A percentile compares a stretch with the other conserved stretches of the same genome.
phyloP scores from a whole-genome alignment of 2,329 filamentous ascomycete genomes.

The Fusarium fracticaudum region DNA sequence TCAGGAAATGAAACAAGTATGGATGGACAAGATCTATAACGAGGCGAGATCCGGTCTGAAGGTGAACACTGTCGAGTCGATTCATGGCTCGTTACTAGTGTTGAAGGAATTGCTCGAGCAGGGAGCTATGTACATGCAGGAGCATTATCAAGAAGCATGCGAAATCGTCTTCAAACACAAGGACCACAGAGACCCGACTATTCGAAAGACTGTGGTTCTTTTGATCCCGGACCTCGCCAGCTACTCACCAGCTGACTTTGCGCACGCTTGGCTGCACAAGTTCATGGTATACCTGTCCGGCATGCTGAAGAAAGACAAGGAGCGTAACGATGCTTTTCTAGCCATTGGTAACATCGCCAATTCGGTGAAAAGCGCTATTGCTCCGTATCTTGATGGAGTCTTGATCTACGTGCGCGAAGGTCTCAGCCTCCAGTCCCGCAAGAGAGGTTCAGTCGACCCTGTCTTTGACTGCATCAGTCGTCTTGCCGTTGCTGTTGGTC shows the following conservation, averaged over 20 bases:
- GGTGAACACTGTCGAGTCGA: constrained; percentile 82
- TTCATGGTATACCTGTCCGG: constrained; percentile 97
- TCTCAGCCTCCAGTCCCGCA: constrained; percentile 79
- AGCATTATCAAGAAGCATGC: constrained; percentile 89
- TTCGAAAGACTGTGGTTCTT: constrained; percentile 87
- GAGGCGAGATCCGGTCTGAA: constrained; percentile 84
- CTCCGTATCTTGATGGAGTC: constrained; percentile 93
- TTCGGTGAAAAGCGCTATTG: constrained; percentile 93
- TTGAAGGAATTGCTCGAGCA: constrained; percentile 93
- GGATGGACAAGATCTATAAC: constrained; percentile 91
- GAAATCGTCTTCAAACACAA: constrained; percentile 93
- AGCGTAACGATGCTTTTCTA: constrained; percentile 92
- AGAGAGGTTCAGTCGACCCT: constrained; percentile 73
- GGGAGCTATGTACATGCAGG: constrained; percentile 99
- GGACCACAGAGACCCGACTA: constrained; percentile 88
- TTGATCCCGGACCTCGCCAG: constrained; percentile 93
- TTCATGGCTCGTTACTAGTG: constrained; percentile 93
- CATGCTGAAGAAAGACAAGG: constrained; percentile 94
- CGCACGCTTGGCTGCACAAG: constrained; percentile 85
- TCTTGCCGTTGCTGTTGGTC: constrained; percentile 91
- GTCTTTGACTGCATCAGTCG: constrained; percentile 99
- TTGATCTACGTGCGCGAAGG: constrained; percentile 93
- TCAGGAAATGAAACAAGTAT: constrained; percentile 83
- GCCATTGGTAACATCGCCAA: constrained; percentile 97
- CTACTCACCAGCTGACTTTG: constrained; percentile 92